phyloP scores from a whole-genome alignment of 1,284 basidiomycete genomes.

The Cryptococcus sp. region DNA sequence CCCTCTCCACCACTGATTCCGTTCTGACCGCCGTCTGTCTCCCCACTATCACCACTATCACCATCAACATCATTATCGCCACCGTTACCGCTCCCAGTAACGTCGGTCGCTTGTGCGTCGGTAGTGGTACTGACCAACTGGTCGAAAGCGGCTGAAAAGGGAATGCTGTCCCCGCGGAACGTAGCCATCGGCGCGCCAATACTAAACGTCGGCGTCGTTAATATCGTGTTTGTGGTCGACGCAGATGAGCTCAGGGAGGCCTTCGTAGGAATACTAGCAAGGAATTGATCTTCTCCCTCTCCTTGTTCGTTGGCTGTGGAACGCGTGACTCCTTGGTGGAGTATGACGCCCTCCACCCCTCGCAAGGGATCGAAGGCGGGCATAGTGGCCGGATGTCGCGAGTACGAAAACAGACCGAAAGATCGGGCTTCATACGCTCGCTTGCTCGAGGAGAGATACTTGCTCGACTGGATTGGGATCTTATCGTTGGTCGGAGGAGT shows the following conservation, averaged over 20 bases:
- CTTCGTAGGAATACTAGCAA: too few species aligned
- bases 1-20: background rate
- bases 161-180: too few species aligned
- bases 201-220: background rate
- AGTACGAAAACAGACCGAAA: slow-evolving; percentile 19
- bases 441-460: slow-evolving; percentile 15
- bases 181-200: background rate
- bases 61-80: background rate
- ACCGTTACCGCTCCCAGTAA: background rate
- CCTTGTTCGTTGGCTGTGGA: too few species aligned
- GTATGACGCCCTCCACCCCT: slow-evolving; percentile 14
- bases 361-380: slow-evolving; percentile 13
- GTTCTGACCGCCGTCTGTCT: background rate
- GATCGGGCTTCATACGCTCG: background rate
- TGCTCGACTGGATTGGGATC: too few species aligned
- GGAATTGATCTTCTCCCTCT: too few species aligned
- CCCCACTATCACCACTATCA: background rate
- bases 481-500: too few species aligned
- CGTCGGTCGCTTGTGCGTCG: too few species aligned
- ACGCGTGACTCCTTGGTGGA: slow-evolving; percentile 5
- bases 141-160: too few species aligned
- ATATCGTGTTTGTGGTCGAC: too few species aligned
- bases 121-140: too few species aligned
- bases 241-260: too few species aligned
- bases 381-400: slow-evolving; percentile 12